These are phyloP conservation scores for Exophiala spinifera DNA, from an alignment of 2,329 filamentous ascomycete genomes.

Conservation along the genomic window DNA sequence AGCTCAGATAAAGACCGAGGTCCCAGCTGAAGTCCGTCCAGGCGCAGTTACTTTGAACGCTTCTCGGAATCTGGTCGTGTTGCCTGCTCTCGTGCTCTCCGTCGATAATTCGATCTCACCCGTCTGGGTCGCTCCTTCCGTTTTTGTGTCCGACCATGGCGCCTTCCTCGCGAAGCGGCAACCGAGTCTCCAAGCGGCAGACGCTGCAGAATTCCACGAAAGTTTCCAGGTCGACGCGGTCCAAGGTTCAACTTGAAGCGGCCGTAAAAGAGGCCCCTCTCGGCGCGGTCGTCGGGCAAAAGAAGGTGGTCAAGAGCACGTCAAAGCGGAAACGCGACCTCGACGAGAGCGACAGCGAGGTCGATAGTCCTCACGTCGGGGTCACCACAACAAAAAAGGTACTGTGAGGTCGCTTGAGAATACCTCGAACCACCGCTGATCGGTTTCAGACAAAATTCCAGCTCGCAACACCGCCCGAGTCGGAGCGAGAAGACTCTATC, in stretches of 20 bases:
- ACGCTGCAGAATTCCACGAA: conserved; percentile 17
- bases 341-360: conserved; percentile 16
- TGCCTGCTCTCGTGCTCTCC: too few relatives aligned
- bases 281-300: conserved; percentile 2
- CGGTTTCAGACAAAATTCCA: conserved; percentile 12
- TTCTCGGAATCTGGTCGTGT: neutral
- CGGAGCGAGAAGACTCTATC: conserved; percentile 6
- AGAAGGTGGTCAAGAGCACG: conserved; percentile 2
- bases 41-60: neutral
- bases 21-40: neutral
- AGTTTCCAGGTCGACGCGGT: conserved; percentile 19
- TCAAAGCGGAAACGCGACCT: conserved; percentile 21
- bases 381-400: conserved; percentile 16
- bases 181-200: conserved; percentile 23
- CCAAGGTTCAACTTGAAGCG: conserved; percentile 3
- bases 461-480: conserved; percentile 16
- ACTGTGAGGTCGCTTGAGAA: neutral
- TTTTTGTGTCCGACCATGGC: conserved; percentile 17
- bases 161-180: conserved; percentile 20
- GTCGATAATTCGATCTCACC: neutral
- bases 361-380: neutral
- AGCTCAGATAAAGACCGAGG: neutral
- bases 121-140: conserved; percentile 20
- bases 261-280: conserved; percentile 11
- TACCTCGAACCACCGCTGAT: neutral